Conservation (phyloP, 2,329 filamentous ascomycete genomes). For the Clarireedia monteithiana region DNA sequence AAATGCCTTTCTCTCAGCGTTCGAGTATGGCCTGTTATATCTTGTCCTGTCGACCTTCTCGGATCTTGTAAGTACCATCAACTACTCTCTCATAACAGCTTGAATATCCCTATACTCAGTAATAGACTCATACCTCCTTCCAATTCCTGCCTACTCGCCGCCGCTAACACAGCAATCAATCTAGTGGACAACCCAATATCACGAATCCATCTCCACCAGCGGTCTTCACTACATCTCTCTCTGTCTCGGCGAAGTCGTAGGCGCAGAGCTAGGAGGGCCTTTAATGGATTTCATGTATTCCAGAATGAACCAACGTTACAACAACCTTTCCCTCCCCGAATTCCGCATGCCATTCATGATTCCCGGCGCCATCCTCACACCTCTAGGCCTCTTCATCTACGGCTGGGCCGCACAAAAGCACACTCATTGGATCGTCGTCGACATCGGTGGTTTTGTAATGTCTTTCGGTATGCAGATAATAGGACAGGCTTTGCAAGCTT, state of each 20-base stretch:
- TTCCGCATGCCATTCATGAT: slow-evolving; percentile 52
- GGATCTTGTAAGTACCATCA: slow-evolving; percentile 28
- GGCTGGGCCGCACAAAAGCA: slow-evolving; percentile 47
- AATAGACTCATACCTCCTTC: too few relatives aligned
- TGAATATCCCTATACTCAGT: too few relatives aligned
- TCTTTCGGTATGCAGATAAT: slow-evolving; percentile 35
- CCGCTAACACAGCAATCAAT: too few relatives aligned
- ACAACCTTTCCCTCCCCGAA: slow-evolving; percentile 53
- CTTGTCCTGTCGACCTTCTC: slow-evolving; percentile 52
- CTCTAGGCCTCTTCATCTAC: slow-evolving; percentile 47
- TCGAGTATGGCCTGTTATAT: slow-evolving; percentile 45
- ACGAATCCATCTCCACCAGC: slow-evolving; percentile 45
- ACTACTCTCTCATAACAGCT: too few relatives aligned
- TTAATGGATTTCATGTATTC: slow-evolving; percentile 22
- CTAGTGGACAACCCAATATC: slow-evolving; percentile 44
- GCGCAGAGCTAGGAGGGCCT: slow-evolving; percentile 22
- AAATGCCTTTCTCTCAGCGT: slow-evolving; percentile 41
- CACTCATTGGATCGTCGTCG: slow-evolving; percentile 46
- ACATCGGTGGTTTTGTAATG: slow-evolving; percentile 43
- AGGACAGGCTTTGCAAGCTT: slow-evolving; percentile 30
- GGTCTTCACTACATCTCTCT: slow-evolving; percentile 46
- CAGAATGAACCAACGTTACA: slow-evolving; percentile 21
- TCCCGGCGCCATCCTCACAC: slow-evolving; percentile 43
- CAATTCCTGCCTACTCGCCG: too few relatives aligned
- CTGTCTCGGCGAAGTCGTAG: slow-evolving; percentile 35